Base-by-base conservation (phyloP, 2,329 filamentous ascomycete species). In the Fusarium falciforme region DNA sequence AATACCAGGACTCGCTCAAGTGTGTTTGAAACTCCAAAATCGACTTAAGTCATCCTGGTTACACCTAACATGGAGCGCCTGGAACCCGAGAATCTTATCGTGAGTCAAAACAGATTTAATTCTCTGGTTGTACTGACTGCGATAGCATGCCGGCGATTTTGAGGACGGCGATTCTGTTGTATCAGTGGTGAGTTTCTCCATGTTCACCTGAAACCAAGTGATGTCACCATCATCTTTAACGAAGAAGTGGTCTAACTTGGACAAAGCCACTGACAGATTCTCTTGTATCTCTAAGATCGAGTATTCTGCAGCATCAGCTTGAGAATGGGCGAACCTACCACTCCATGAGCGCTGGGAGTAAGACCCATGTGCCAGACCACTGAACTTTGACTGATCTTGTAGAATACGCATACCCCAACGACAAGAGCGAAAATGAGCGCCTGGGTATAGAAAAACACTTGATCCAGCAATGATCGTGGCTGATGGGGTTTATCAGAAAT, bases 241-340 rank as follows among this genome's bases (percentile, higher is more conserved):
- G 8, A 16, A 61, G 8, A 12, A 10, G 16, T 16, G 7, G n/a
- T 36, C 59, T 35, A 11, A 36, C 20, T 5, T 22, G n/a, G 12
- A 27, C n/a, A 27, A 44, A 68, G 66, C 35, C 65, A 12, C 5
- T 58, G 14, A 59, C 65, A n/a, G 52, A 62, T n/a, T 58, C 49
- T 14, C 59, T 67, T n/a, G 38, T 42, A 20, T 68, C 66, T 17
- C 54, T 68, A 6, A 35, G 66, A 8, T 64, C 66, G 5, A 68
- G 52, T 35, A 64, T 68, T 6, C 25, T 60, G 1, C 42, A 60
- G 20, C 33, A 60, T 17, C 66, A 64, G 17, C 8, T 40, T 6
- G 63, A 69, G 29, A 69, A 69, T 59, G 63, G 67, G 6, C 33
- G 67, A 4, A 61, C 57, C 1, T 69, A 69, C 5, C 62, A 66